phyloP scores from a whole-genome alignment of 2,329 filamentous ascomycete genomes.

The Nemania bipapillata region DNA sequence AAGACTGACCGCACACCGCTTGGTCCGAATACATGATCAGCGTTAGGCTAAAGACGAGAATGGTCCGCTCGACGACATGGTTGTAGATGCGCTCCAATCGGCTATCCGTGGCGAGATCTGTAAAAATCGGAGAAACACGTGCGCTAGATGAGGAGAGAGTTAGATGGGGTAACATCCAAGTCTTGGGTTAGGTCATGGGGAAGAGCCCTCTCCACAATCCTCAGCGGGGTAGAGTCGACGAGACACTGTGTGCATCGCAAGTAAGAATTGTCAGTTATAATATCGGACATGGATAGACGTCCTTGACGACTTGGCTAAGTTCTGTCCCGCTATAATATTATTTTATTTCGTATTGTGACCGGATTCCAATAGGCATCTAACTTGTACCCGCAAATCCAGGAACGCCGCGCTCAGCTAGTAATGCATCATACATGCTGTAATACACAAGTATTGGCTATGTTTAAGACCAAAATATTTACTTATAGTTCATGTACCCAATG shows the following conservation, averaged over 20 bases:
- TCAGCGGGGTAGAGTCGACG: slow-evolving; percentile 14
- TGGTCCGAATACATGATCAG: background rate
- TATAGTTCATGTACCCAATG: background rate
- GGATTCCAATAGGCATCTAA: background rate
- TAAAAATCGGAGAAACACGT: slow-evolving; percentile 31
- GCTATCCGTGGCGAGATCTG: slow-evolving; percentile 11
- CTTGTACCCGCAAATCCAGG: slow-evolving; percentile 6
- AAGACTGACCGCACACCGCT: background rate
- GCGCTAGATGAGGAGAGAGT: slow-evolving; percentile 24
- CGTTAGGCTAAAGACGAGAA: slow-evolving; percentile 10
- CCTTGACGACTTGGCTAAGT: background rate
- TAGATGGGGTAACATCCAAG: slow-evolving; percentile 13
- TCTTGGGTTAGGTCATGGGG: slow-evolving; percentile 6
- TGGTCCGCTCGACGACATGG: slow-evolving; percentile 10
- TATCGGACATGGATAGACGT: background rate
- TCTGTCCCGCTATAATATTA: background rate
- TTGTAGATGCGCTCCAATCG: slow-evolving; percentile 32
- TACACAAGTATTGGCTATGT: slow-evolving; percentile 27
- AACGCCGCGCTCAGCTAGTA: slow-evolving; percentile 38
- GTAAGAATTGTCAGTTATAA: background rate
- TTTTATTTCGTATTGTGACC: background rate
- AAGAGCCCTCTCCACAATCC: slow-evolving; percentile 28
- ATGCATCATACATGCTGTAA: slow-evolving; percentile 33
- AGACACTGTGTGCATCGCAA: background rate
- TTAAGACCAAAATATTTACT: background rate